Base-by-base conservation (phyloP, 2,329 filamentous ascomycete genomes). In the Stenocarpella maydis region DNA sequence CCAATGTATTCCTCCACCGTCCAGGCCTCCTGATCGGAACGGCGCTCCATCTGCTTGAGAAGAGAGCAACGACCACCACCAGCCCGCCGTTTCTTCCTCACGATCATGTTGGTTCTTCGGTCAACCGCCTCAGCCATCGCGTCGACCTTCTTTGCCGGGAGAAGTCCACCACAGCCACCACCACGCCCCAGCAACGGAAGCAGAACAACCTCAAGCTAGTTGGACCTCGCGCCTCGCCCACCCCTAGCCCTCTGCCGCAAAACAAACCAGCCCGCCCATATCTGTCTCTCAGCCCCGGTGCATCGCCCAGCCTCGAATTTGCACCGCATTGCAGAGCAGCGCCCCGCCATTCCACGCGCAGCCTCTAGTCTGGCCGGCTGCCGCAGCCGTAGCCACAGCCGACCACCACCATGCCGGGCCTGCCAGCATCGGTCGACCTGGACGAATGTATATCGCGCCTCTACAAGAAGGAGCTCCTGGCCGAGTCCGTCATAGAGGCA, bases 401-500 rank as follows among this genome's bases (percentile, higher is more conserved):
- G 50, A 21, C 31, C 26, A 58, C 41, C 54, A 49, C 19, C 50
- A 80, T 80, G 78, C 78, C 78, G 54, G 76, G 77, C 65, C 74
- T 80, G 71, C 78, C 73, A 97, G 95, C 93, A 76, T 97, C 94
- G 82, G 95, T 99, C 83, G 95, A 99, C 82, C 90, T 99, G 77
- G 96, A 99, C 85, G 94, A 98, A 88, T 99, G 96, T 84, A 98
- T 99, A 83, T 90, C 93, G 79, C 92, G 95, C 74, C 89, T 99
- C 66, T 98, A 98, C 84, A 95, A 96, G 79, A 98, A 97, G 80
- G 96, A 98, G 81, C 89, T 99, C 71, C 89, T 99, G 70, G 82
- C 96, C 76, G 96, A 99, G 82, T 97, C 95, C 50, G 95, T 99
- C 74, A 95, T 99, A 81, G 96, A 99, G 84, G 96, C 96, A 77